Evolutionary conservation across 2,329 filamentous ascomycete species (phyloP).

Genomic region (Escovopsis weberi): DNA sequence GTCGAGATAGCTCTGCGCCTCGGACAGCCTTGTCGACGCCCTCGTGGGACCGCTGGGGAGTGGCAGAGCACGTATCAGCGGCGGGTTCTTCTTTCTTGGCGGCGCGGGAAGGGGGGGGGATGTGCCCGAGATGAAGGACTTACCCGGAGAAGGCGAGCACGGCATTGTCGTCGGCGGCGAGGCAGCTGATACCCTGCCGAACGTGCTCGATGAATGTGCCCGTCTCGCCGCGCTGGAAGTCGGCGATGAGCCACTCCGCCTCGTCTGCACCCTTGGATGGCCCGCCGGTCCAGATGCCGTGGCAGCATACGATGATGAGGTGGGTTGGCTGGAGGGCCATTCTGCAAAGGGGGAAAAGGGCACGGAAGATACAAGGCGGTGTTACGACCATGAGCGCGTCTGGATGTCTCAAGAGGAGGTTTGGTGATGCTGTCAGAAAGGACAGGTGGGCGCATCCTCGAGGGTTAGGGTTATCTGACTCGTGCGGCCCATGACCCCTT

Average conservation of each 20-base stretch:
- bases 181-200: constrained; percentile 42
- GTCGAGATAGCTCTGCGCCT: constrained; percentile 49
- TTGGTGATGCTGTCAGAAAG: no score
- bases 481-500: no score
- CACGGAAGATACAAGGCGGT: constrained; percentile 2
- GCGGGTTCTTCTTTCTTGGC: no score
- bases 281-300: constrained; percentile 60
- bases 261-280: constrained; percentile 37
- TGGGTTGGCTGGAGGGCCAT: constrained; percentile 25
- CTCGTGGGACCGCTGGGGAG: constrained; percentile 46
- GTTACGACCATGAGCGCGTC: no score
- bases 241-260: constrained; percentile 56
- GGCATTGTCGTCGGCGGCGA: constrained; percentile 31
- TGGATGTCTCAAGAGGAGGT: no score
- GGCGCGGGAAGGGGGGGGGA: no score
- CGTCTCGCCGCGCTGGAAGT: constrained; percentile 66
- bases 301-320: constrained; percentile 70
- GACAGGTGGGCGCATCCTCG: no score
- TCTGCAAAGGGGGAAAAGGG: not conserved
- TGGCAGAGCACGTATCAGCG: not conserved
- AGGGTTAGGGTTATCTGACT: not conserved
- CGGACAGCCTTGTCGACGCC: constrained; percentile 37
- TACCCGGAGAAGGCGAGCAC: constrained; percentile 63
- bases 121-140: constrained; percentile 3
- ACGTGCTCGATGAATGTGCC: constrained; percentile 68